Conservation (phyloP, 73 alveolate species). For the Paramecium biaurelia region DNA sequence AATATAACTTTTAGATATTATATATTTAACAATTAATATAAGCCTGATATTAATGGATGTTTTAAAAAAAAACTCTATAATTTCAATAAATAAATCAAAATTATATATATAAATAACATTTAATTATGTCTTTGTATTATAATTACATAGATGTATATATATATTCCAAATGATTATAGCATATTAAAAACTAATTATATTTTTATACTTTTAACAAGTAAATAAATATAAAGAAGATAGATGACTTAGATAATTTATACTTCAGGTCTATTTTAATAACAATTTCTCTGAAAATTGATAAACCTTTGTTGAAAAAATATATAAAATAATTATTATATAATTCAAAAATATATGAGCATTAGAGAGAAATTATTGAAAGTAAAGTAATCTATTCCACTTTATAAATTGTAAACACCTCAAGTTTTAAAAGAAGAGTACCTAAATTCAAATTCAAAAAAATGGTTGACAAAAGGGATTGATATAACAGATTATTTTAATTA, state of each 20-base stretch:
- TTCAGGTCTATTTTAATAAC: background rate
- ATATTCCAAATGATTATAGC: background rate
- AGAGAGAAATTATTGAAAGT: background rate
- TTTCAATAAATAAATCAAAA: too few species aligned
- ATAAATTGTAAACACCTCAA: constrained; percentile 22
- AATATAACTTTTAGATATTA: too few species aligned
- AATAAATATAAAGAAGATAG: background rate
- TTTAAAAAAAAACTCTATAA: too few species aligned
- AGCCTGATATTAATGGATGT: too few species aligned
- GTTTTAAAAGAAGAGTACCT: background rate
- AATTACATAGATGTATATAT: too few species aligned
- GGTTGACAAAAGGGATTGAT: constrained; percentile 24
- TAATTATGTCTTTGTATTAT: background rate
- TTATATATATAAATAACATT: too few species aligned
- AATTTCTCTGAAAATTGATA: background rate
- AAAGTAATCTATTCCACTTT: background rate
- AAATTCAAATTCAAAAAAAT: background rate
- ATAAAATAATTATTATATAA: background rate
- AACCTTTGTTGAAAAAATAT: background rate
- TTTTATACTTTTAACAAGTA: background rate
- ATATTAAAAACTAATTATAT: background rate
- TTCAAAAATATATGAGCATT: background rate
- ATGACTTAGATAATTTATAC: background rate
- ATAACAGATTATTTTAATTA: constrained; percentile 44
- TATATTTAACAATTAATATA: too few species aligned